phyloP scores from a whole-genome alignment of 768 basidiomycete species.

The Phlebiopsis gigantea region DNA sequence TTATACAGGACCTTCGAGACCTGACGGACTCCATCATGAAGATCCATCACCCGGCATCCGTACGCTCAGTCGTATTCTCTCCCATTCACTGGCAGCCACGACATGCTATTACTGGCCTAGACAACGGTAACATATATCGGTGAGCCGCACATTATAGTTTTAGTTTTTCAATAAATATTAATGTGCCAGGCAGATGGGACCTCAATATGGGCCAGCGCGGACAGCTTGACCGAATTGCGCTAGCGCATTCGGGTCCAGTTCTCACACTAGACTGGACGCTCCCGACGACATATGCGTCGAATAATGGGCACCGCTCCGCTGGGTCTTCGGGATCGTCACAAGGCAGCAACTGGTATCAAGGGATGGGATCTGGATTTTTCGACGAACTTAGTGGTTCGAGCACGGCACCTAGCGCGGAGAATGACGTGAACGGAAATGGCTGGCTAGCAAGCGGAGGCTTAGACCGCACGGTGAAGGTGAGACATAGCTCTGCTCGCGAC shows the following conservation, averaged over 20 bases:
- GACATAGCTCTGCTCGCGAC: background rate
- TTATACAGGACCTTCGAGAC: constrained; percentile 58
- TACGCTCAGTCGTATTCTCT: constrained; percentile 68
- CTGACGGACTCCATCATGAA: constrained; percentile 63
- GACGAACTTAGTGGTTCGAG: constrained; percentile 17
- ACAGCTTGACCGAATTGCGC: constrained; percentile 62
- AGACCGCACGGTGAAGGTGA: constrained; percentile 73
- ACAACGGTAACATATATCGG: constrained; percentile 46
- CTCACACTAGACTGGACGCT: constrained; percentile 70
- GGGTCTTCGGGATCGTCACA: constrained; percentile 4
- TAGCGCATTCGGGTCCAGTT: constrained; percentile 70
- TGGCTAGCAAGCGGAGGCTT: constrained; percentile 81
- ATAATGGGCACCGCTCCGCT: constrained; percentile 8
- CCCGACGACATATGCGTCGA: constrained; percentile 20
- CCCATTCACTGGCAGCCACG: constrained; percentile 59
- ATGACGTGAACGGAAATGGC: constrained; percentile 32
- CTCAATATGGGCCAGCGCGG: constrained; percentile 73
- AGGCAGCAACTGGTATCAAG: constrained; percentile 19
- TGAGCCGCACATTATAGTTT: constrained; percentile 19
- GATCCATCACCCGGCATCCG: constrained; percentile 63
- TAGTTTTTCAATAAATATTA: background rate
- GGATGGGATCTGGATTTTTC: constrained; percentile 16
- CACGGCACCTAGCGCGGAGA: constrained; percentile 10
- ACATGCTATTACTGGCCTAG: constrained; percentile 46
- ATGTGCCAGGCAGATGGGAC: constrained; percentile 54